Conservation (phyloP, 2,329 filamentous ascomycete genomes). For the Neofusicoccum umdonicola region DNA sequence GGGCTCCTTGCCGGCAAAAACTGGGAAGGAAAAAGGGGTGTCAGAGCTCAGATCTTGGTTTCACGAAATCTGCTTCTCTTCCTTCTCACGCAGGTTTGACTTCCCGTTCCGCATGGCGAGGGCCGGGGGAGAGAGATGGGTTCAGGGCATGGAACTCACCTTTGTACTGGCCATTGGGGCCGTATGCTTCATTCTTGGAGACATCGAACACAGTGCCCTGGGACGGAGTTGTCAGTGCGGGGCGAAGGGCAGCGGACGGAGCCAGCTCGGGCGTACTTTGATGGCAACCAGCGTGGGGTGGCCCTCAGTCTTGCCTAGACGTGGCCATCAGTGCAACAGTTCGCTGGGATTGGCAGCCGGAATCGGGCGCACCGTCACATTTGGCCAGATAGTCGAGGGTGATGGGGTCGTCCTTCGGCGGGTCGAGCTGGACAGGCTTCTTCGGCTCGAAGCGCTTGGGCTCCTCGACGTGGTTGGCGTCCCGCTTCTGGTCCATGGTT, state of each 20-base stretch:
- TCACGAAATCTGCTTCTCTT: not conserved
- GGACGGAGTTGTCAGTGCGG: not conserved
- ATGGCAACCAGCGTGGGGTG: conserved; percentile 61
- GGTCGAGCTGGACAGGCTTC: conserved; percentile 68
- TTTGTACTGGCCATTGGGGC: conserved; percentile 76
- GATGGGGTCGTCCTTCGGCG: conserved; percentile 86
- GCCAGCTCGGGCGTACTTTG: conserved; percentile 40
- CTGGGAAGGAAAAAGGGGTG: conserved; percentile 48
- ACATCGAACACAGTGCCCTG: conserved; percentile 95
- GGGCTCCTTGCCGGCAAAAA: conserved; percentile 93
- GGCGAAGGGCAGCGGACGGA: not conserved
- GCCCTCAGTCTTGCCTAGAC: conserved; percentile 61
- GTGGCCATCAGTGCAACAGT: not conserved
- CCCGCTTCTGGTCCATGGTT: conserved; percentile 14
- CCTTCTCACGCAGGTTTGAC: not conserved
- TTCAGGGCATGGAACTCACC: conserved; percentile 54
- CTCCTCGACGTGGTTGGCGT: conserved; percentile 29
- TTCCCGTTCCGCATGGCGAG: too few species aligned
- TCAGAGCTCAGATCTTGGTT: not conserved
- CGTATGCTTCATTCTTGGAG: conserved; percentile 82
- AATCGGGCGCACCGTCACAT: conserved; percentile 69
- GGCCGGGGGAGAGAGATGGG: not conserved
- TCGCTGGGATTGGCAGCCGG: not conserved
- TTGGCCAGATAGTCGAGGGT: conserved; percentile 74
- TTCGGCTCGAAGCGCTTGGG: conserved; percentile 73